Conservation (phyloP, 176 grass and related monocot species). For the Typha latifolia region DNA sequence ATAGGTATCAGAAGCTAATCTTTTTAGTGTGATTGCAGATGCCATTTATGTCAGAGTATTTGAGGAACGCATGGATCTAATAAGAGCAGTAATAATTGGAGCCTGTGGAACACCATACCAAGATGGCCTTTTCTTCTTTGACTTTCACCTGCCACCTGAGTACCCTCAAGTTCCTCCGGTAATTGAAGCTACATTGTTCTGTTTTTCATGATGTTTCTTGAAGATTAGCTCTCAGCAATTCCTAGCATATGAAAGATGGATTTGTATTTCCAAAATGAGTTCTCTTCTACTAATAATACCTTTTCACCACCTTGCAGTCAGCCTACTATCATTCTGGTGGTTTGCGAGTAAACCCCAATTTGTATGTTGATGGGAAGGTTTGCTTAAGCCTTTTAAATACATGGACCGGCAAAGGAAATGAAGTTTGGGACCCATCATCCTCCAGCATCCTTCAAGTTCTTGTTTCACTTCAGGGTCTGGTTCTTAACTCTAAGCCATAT, state of each 20-base stretch:
- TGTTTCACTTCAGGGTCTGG: conserved; percentile 89
- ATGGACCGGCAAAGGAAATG: conserved; percentile 85
- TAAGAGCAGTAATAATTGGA: conserved; percentile 91
- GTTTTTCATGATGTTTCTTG: conserved; percentile 15
- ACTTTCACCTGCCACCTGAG: conserved; percentile 83
- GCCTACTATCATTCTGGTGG: conserved; percentile 92
- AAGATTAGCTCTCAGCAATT: conserved; percentile 2
- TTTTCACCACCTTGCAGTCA: conserved; percentile 49
- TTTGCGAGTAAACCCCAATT: conserved; percentile 87
- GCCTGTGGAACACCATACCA: conserved; percentile 94
- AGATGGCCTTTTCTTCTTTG: conserved; percentile 98
- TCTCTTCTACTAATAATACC: conserved; percentile 11
- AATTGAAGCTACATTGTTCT: conserved; percentile 22
- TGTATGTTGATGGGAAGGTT: conserved; percentile 91
- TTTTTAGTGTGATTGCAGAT: conserved; percentile 47
- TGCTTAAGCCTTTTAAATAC: conserved; percentile 92
- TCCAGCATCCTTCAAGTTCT: conserved; percentile 91
- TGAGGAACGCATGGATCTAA: conserved; percentile 90
- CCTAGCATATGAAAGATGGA: neutral
- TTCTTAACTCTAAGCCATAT: conserved; percentile 91
- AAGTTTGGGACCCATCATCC: conserved; percentile 90
- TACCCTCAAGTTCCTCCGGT: conserved; percentile 92
- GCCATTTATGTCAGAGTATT: conserved; percentile 93
- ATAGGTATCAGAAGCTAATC: neutral
- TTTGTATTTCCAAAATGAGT: conserved; percentile 1